Base-by-base conservation (phyloP, 805 yeast genomes). In the Scheffersomyces coipomensis region DNA sequence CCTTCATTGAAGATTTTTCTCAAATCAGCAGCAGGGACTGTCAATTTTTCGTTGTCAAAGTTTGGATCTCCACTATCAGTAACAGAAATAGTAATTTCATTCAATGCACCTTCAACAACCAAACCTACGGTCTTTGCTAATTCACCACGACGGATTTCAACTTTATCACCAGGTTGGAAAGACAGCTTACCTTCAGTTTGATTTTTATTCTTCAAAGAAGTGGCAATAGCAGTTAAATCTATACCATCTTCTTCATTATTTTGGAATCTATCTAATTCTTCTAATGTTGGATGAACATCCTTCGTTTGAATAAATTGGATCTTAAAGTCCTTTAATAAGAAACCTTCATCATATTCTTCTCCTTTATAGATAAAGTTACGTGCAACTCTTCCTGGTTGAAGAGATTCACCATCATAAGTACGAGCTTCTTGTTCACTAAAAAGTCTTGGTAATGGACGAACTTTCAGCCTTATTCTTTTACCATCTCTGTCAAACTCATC, bases 91-190 rank as follows among this genome's bases (percentile, higher is more conserved):
- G 77, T 66, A 10, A 78, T 75, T 57, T 79, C 79, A 46, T 69
- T 73, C 40, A 74, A 69, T 12, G 78, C 78, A 2, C 89, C 78
- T 19, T 85, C 75, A 7, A 78, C 65, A 37, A 91, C 95, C 37
- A 76, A 75, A 64, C 97, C 99, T 38, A 77, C 75, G 44, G 95
- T 79, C 44, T 91, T 95, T 33, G 90, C 81, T 65, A 90, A 97
- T 66, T 93, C 99, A 58, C 99, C 99, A 47, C 81, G 80, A 37
- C 86, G 75, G 35, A 93, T 86, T 64, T 90, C 96, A 34, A 93
- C 97, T 50, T 86, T 78, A 61, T 93, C 99, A 49, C 96, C 97
- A 5, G 95, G 88, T 61, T 88, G 96, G 69, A 90, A 91, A 6
- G 68, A 60, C 32, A 51, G 53, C 19, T 56, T 55, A 4, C 45